A percentile compares a stretch with the other conserved stretches of the same genome.
Evolutionary conservation across 345 rosid species (phyloP).

Genomic region (Corchorus olitorius): DNA sequence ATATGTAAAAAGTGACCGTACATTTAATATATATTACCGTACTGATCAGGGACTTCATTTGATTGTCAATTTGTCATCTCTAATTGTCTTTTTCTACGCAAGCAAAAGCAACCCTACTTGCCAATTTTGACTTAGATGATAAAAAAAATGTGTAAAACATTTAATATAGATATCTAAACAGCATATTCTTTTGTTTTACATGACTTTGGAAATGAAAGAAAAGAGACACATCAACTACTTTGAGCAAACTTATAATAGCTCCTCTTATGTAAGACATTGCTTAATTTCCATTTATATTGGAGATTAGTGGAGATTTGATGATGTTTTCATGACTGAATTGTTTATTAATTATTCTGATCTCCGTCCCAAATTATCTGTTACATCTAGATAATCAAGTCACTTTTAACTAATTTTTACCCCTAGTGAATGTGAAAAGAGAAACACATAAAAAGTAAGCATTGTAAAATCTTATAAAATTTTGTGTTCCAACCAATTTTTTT

Average conservation of each 20-base stretch:
- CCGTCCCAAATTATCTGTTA: too few species aligned
- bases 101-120: background rate
- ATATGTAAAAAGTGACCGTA: background rate
- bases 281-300: background rate
- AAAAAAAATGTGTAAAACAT: background rate
- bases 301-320: background rate
- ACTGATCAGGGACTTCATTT: background rate
- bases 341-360: too few species aligned
- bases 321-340: background rate
- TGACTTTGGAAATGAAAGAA: background rate
- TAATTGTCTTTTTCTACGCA: background rate
- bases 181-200: background rate
- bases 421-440: too few species aligned
- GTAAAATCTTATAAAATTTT: too few species aligned
- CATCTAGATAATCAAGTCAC: too few species aligned
- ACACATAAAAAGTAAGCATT: too few species aligned
- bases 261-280: background rate
- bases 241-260: background rate
- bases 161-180: background rate
- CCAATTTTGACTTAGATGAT: background rate
- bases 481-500: too few species aligned
- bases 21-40: conserved; percentile 16
- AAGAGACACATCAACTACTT: background rate
- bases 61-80: background rate
- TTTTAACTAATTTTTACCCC: too few species aligned